Evolutionary conservation across 2,329 filamentous ascomycete genomes (phyloP), one percentile per base, ranked within the genome.

Genomic region (Stachybotrys chartarum): DNA sequence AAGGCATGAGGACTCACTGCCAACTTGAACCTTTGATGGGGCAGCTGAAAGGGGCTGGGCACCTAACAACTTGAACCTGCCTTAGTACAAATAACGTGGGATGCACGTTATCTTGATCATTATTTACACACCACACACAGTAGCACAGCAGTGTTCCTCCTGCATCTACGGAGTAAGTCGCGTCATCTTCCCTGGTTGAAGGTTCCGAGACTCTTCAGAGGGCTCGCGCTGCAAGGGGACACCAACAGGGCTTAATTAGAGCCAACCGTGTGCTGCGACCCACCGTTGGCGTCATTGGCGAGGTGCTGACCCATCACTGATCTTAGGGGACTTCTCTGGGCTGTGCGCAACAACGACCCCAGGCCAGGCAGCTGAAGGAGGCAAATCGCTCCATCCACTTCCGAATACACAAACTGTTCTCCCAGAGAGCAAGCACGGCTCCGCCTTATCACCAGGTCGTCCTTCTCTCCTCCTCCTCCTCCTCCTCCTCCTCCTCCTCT

Each of bases 261-360:
- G 24, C 24, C 24, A 24, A 24, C 24, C 24, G 24, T 24, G 3
- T 24, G 14, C 14, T 14, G 14, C 32, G 49, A 51, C 49, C 49
- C 49, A 51, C 49, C 11, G n/a, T 31, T 35, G 30, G 49, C 49
- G 49, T 51, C 49, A 51, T 51, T 51, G 49, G 49, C 49, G 49
- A 10, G 35, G 35, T 14, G 35, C 14, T 42, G 35, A 14, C 35
- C 35, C 35, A 42, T 42, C 35, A 14, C 35, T 14, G 10, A 42
- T 42, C 35, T 14, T 14, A 42, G 8, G 10, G 35, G 35, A 10
- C 14, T 10, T 42, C 10, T 42, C 35, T 42, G 35, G 35, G 8
- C 35, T 42, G 35, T 42, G 35, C 14, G 35, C 35, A 14, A 42
- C 35, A 6, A 42, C 10, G 35, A 42, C 35, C 10, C 14, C 35